phyloP scores from a whole-genome alignment of 2,329 filamentous ascomycete species.

The Pyrenophora teres region DNA sequence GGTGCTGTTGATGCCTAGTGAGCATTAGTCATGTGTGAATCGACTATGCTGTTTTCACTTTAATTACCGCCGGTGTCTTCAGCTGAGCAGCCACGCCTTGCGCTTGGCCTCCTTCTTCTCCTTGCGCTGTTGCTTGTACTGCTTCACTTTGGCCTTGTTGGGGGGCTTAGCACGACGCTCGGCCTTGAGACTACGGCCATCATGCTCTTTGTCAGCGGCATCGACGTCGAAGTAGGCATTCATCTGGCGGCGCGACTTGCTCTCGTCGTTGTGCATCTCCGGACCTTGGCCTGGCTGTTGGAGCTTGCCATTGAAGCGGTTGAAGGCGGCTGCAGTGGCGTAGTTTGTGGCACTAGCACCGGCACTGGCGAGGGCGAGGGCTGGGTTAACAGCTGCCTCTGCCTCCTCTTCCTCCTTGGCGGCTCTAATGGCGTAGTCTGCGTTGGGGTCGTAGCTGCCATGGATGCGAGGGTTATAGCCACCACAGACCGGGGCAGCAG shows the following conservation, averaged over 20 bases:
- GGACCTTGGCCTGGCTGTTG: constrained; percentile 70
- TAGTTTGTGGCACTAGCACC: constrained; percentile 53
- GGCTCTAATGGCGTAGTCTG: constrained; percentile 75
- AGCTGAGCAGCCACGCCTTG: constrained; percentile 87
- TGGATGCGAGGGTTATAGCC: constrained; percentile 97
- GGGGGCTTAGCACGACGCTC: constrained; percentile 86
- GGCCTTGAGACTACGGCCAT: constrained; percentile 87
- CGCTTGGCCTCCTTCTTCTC: constrained; percentile 94
- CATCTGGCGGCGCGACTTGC: constrained; percentile 87
- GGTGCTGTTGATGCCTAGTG: constrained; percentile 16
- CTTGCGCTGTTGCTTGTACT: constrained; percentile 86
- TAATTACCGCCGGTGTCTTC: constrained; percentile 47
- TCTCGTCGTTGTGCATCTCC: constrained; percentile 82
- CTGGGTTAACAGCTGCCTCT: constrained; percentile 32
- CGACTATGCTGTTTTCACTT: constrained; percentile 20
- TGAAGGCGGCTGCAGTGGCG: constrained; percentile 76
- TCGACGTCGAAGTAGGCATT: constrained; percentile 96
- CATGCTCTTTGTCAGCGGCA: constrained; percentile 86
- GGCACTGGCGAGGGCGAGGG: constrained; percentile 32
- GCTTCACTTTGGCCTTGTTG: constrained; percentile 83
- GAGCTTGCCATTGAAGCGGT: constrained; percentile 85
- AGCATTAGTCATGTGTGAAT: constrained; percentile 37
- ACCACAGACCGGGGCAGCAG: constrained; percentile 54
- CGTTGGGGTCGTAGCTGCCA: constrained; percentile 92
- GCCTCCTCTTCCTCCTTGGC: constrained; percentile 49